A percentile compares a stretch with the other conserved stretches of the same genome.
Evolutionary conservation across 768 basidiomycete species (phyloP).

Genomic region (Stropharia rugosoannulata): DNA sequence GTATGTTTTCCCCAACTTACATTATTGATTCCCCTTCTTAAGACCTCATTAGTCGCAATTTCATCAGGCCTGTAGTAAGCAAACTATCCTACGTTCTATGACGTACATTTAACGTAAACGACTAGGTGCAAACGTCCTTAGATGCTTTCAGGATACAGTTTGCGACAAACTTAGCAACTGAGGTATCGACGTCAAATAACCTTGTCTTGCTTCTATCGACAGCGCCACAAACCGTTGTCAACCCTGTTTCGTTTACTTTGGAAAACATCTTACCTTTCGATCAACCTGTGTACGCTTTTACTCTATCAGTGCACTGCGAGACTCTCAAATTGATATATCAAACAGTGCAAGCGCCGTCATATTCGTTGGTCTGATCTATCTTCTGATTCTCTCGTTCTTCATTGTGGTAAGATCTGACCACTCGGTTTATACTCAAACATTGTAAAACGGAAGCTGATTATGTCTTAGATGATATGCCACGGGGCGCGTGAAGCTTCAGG

Average conservation of each 20-base stretch:
- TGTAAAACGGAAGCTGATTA: background rate
- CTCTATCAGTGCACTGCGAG: background rate
- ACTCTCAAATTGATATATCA: background rate
- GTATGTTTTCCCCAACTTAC: constrained; percentile 32
- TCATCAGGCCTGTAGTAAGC: constrained; percentile 32
- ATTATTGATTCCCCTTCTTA: too few species aligned
- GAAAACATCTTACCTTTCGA: constrained; percentile 60
- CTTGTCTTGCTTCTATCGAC: constrained; percentile 34
- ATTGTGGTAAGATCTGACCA: constrained; percentile 31
- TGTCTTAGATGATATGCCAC: constrained; percentile 29
- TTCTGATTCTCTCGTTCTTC: constrained; percentile 44
- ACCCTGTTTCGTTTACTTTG: constrained; percentile 47
- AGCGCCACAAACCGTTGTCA: constrained; percentile 50
- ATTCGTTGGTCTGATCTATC: constrained; percentile 58
- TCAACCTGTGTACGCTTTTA: constrained; percentile 51
- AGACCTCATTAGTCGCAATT: constrained; percentile 20
- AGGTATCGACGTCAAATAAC: constrained; percentile 9
- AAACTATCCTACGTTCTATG: background rate
- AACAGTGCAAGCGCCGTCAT: constrained; percentile 52
- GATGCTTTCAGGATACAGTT: constrained; percentile 25
- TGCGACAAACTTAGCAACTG: constrained; percentile 15
- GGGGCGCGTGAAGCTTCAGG: constrained; percentile 39
- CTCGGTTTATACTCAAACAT: background rate
- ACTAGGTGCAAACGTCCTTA: constrained; percentile 33
- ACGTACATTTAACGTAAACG: background rate